A percentile compares a stretch with the other conserved stretches of the same genome.
Conservation (phyloP, 2,329 filamentous ascomycete species). For the Fusarium concolor region DNA sequence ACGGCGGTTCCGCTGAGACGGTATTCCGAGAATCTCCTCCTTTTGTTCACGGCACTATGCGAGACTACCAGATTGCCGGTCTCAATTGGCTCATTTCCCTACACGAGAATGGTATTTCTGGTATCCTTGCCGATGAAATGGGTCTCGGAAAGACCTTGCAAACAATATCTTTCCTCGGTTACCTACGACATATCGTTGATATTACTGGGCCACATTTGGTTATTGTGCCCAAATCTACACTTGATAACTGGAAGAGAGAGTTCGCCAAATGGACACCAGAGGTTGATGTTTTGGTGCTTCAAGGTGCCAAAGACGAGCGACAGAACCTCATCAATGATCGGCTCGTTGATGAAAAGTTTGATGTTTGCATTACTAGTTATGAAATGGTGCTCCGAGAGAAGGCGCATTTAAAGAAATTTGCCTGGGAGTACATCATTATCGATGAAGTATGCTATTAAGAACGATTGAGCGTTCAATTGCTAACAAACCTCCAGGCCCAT, state of each 20-base stretch:
- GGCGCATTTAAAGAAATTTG: conserved; percentile 93
- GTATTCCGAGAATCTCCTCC: conserved; percentile 93
- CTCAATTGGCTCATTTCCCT: conserved; percentile 98
- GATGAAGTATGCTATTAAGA: conserved; percentile 70
- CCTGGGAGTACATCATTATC: conserved; percentile 99
- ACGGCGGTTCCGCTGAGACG: conserved; percentile 84
- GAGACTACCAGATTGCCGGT: conserved; percentile 95
- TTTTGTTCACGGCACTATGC: conserved; percentile 91
- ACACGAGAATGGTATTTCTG: conserved; percentile 98
- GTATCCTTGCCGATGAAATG: conserved; percentile 98
- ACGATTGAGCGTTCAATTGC: background rate
- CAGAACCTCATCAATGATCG: conserved; percentile 88
- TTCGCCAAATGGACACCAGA: conserved; percentile 96
- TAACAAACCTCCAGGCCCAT: conserved; percentile 67
- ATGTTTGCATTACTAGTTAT: conserved; percentile 98
- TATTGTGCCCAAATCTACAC: conserved; percentile 93
- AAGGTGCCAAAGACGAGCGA: conserved; percentile 95
- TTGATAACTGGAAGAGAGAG: conserved; percentile 98
- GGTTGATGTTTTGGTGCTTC: conserved; percentile 91
- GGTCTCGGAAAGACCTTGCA: conserved; percentile 97
- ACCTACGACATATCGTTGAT: conserved; percentile 88
- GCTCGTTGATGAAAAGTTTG: conserved; percentile 93
- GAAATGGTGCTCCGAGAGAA: conserved; percentile 99
- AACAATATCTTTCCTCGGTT: conserved; percentile 96
- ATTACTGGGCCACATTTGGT: conserved; percentile 93